Base-by-base conservation (phyloP, 306 rosid genomes). In the Oemleria cerasiformis region DNA sequence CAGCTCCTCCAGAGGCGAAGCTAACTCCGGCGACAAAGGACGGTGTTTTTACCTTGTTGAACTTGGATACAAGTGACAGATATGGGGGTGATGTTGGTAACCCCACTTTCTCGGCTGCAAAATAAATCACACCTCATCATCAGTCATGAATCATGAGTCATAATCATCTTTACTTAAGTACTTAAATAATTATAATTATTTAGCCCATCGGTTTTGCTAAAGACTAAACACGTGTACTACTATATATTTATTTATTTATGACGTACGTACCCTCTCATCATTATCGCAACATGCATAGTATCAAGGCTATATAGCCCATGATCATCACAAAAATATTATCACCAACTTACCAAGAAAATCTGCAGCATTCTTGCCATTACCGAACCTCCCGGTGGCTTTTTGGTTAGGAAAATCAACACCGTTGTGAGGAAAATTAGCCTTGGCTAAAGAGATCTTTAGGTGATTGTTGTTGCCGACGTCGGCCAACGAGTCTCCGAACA, bases 1-100 rank as follows among this genome's bases (percentile, higher is more conserved):
- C 97, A 43, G 98, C 98, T 54, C 97, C 97, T 68, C 86, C 92
- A 2, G 96, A 93, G 44, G 96, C 98, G 55, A 93, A 90, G 87
- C 88, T 93, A 70, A 88, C 82, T 73, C 98, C 98, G 13, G 65
- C 76, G 9, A 75, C 39, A 12, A 81, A 75, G 20, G 90, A 77
- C 3, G 42, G 36, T 30, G 36, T 64, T 12, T 73, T 68, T 49
- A 41, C 66, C 65, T 63, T 74, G 67, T 73, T 81, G 25, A 45
- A 70, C 68, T 68, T 88, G 59, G 90, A 75, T 7, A 21, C 39
- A 8, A 88, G 67, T 3, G 88, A 88, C 7, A 93, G 80, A 68
- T 88, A 93, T 8, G 98, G 96, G 39, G 96, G 87, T 7, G 97
- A 77, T 60, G 86, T 79, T 67, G 89, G 51, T 68, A 86, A 78